phyloP scores from a whole-genome alignment of 768 basidiomycete species.

The Hypholoma sublateritium region DNA sequence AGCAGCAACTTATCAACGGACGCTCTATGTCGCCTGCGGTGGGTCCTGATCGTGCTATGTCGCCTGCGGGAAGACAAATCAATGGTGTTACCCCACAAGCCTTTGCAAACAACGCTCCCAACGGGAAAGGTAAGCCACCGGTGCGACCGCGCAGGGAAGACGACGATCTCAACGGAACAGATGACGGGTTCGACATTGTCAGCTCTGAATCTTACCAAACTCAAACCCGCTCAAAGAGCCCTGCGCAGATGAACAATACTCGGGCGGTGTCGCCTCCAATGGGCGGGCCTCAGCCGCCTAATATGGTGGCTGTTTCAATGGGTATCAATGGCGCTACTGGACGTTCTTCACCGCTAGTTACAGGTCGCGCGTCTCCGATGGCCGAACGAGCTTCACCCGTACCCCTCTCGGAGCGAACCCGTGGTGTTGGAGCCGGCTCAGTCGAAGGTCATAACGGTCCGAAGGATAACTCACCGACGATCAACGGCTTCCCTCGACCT shows the following conservation, averaged over 20 bases:
- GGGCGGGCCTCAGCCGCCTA: constrained; percentile 39
- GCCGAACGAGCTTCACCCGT: constrained; percentile 39
- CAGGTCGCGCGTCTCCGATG: constrained; percentile 32
- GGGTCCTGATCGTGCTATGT: constrained; percentile 64
- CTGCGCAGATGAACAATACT: constrained; percentile 39
- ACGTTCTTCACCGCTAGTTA: constrained; percentile 34
- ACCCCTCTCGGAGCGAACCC: constrained; percentile 19
- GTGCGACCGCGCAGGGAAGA: constrained; percentile 50
- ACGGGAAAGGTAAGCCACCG: constrained; percentile 51
- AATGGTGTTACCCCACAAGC: constrained; percentile 42
- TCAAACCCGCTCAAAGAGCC: constrained; percentile 57
- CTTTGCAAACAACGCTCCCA: constrained; percentile 28
- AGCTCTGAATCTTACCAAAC: constrained; percentile 43
- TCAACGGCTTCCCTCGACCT: constrained; percentile 49
- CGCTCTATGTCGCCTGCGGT: constrained; percentile 72
- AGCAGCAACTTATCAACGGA: constrained; percentile 24
- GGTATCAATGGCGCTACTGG: constrained; percentile 44
- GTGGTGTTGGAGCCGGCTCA: background rate
- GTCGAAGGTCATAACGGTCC: constrained; percentile 42
- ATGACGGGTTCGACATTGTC: constrained; percentile 50
- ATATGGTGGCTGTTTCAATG: constrained; percentile 57
- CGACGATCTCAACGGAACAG: constrained; percentile 39
- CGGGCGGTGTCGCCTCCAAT: constrained; percentile 63
- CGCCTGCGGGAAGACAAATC: constrained; percentile 51
- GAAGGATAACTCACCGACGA: constrained; percentile 41